Evolutionary conservation across 1,284 basidiomycete genomes (phyloP).

Genomic region (Rhodotorula mucilaginosa): DNA sequence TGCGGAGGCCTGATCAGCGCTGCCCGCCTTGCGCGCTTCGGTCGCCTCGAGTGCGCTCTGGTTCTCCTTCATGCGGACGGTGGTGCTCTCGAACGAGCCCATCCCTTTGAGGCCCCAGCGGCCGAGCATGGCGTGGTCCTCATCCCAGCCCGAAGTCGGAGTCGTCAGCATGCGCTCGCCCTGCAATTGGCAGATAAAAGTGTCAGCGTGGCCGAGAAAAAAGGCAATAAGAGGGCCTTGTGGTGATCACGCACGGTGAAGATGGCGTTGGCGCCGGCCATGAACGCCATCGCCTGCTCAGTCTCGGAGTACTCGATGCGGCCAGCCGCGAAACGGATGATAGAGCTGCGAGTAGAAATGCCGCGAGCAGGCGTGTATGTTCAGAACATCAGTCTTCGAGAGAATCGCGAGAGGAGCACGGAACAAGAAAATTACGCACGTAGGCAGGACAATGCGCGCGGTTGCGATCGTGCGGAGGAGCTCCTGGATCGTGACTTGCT

Average conservation of each 20-base stretch:
- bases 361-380: no score
- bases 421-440: constrained; percentile 35
- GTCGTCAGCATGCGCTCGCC: constrained; percentile 97
- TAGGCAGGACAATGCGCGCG: constrained; percentile 85
- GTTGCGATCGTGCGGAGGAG: constrained; percentile 93
- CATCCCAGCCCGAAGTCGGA: constrained; percentile 58
- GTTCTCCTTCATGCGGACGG: constrained; percentile 39
- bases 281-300: constrained; percentile 96
- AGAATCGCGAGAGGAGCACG: no score
- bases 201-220: no score
- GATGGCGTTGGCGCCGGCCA: constrained; percentile 97
- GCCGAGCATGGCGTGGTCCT: constrained; percentile 91
- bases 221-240: no score
- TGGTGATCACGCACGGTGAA: constrained; percentile 88
- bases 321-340: constrained; percentile 92
- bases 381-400: no score
- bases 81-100: constrained; percentile 53
- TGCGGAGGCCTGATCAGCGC: neutral
- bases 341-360: constrained; percentile 56
- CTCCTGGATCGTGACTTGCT: constrained; percentile 72
- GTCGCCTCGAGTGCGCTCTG: constrained; percentile 34
- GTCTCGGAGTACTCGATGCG: constrained; percentile 84
- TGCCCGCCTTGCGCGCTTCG: constrained; percentile 33
- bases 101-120: constrained; percentile 92
- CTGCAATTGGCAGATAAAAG: no score